Evolutionary conservation across 169 alveolate species (phyloP).

Genomic region (Plasmodium ovale): DNA sequence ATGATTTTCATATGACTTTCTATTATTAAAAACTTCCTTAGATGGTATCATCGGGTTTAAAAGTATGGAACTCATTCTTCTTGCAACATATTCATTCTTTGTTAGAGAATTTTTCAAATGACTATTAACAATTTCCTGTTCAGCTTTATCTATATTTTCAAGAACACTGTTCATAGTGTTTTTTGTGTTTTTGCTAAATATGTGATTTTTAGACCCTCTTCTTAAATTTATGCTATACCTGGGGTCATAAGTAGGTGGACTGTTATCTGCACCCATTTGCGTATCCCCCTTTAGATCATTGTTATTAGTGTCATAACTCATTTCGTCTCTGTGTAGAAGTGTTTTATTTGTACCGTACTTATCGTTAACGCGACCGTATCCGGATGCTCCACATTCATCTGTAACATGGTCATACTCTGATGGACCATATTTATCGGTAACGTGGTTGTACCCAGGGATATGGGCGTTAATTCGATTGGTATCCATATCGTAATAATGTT

Average conservation of each 20-base stretch:
- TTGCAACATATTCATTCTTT: slow-evolving; percentile 53
- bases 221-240: neutral
- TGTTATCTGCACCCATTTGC: neutral
- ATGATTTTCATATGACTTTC: slow-evolving; percentile 20
- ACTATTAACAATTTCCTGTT: slow-evolving; percentile 60
- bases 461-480: slow-evolving; percentile 5
- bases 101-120: slow-evolving; percentile 61
- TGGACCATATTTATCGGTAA: no score
- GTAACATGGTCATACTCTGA: no score
- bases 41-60: slow-evolving; percentile 6
- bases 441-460: neutral
- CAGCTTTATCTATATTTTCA: slow-evolving; percentile 69
- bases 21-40: slow-evolving; percentile 14
- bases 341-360: slow-evolving; percentile 24
- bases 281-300: slow-evolving; percentile 9
- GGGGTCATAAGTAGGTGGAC: neutral
- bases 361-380: slow-evolving; percentile 4
- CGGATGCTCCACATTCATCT: no score
- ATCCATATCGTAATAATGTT: slow-evolving; percentile 19
- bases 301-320: neutral
- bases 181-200: slow-evolving; percentile 16
- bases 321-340: slow-evolving; percentile 24
- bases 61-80: slow-evolving; percentile 66
- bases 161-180: slow-evolving; percentile 17
- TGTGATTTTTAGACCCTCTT: neutral